Conservation (phyloP, 1,284 basidiomycete species). For the Pascua sp. region DNA sequence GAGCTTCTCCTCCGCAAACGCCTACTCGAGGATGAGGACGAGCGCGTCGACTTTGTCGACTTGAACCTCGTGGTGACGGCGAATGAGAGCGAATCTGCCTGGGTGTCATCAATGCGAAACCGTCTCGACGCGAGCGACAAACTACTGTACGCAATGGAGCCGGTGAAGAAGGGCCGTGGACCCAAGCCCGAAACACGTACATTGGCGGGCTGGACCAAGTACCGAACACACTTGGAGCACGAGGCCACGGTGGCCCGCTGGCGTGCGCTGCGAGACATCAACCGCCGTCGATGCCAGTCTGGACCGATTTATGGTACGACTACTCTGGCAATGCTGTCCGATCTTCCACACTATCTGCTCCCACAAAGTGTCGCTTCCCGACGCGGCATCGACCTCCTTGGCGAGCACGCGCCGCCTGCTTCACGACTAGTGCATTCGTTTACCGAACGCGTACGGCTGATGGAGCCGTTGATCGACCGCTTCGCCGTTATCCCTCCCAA, state of each 20-base stretch:
- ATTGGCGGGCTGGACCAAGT: conserved; percentile 66
- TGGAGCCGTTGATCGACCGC: conserved; percentile 61
- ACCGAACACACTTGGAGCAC: conserved; percentile 59
- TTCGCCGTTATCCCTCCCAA: conserved; percentile 83
- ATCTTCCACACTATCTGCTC: conserved; percentile 54
- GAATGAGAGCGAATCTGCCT: conserved; percentile 49
- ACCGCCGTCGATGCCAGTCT: conserved; percentile 66
- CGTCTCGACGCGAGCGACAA: conserved; percentile 67
- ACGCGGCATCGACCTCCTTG: conserved; percentile 26
- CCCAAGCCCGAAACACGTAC: conserved; percentile 67
- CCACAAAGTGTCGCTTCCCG: conserved; percentile 58
- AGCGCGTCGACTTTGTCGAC: conserved; percentile 60
- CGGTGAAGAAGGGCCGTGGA: conserved; percentile 49
- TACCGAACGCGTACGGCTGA: conserved; percentile 57
- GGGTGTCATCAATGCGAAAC: conserved; percentile 58
- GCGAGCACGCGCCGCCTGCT: conserved; percentile 49
- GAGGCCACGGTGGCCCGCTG: conserved; percentile 61
- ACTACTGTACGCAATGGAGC: conserved; percentile 61
- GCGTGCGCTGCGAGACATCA: conserved; percentile 69
- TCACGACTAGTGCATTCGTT: conserved; percentile 63
- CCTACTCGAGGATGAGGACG: conserved; percentile 55
- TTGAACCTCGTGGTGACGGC: conserved; percentile 66
- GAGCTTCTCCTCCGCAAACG: conserved; percentile 77
- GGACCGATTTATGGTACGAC: conserved; percentile 66
- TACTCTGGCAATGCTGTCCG: conserved; percentile 54